phyloP scores from a whole-genome alignment of 306 rosid genomes.

The Quercus berberidifolia region DNA sequence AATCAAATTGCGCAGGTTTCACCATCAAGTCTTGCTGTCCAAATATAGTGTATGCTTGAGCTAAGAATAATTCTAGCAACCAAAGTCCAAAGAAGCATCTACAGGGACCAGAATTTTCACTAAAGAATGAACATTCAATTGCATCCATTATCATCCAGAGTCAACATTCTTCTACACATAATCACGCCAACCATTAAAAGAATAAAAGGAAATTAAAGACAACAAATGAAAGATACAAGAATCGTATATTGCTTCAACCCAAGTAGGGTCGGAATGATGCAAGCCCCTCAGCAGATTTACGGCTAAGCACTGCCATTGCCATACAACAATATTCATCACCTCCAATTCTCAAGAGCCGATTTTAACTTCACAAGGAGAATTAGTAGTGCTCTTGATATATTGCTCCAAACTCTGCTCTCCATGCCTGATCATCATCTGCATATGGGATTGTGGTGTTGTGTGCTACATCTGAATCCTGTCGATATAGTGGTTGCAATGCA shows the following conservation, averaged over 20 bases:
- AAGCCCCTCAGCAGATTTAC: neutral
- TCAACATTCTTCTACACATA: neutral
- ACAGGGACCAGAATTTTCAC: neutral
- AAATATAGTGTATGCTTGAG: no score
- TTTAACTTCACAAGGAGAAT: neutral
- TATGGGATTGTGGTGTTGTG: conserved; percentile 33
- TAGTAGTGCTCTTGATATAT: conserved; percentile 86
- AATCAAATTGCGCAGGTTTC: no score
- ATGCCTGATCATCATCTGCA: conserved; percentile 74
- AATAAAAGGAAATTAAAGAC: neutral
- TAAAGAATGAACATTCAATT: neutral
- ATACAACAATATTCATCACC: neutral
- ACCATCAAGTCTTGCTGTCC: no score
- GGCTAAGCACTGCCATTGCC: neutral
- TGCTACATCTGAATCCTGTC: conserved; percentile 48
- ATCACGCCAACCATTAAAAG: neutral
- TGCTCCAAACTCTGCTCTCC: conserved; percentile 98
- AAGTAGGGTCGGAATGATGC: conserved; percentile 2
- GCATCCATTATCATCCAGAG: neutral
- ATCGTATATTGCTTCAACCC: conserved; percentile 9
- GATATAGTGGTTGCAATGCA: conserved; percentile 61
- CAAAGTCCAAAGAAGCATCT: no score
- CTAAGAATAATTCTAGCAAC: no score
- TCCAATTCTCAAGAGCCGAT: neutral
- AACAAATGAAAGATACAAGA: neutral